Base-by-base conservation (phyloP, 2,329 filamentous ascomycete species). In the Colletotrichum acutatum region DNA sequence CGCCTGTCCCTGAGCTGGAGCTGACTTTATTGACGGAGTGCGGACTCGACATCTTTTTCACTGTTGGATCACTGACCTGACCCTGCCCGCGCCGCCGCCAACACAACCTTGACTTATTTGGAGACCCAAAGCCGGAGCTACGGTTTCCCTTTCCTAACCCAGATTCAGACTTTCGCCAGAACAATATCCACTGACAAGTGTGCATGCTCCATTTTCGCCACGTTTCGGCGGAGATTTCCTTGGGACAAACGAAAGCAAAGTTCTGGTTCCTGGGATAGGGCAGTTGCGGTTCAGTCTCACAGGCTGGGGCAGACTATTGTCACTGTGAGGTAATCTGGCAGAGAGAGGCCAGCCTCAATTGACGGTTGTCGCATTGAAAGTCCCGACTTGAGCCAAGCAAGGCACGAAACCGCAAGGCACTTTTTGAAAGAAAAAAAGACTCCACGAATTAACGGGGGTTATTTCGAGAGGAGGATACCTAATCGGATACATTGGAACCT, bases 181-280 rank as follows among this genome's bases (percentile, higher is more conserved):
- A 57, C 46, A 60, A 30, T 72, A 70, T 26, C 70, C 66, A 56
- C 60, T 28, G 32, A 46, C n/a, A 19, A 37, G 53, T 42, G n/a
- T 49, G 30, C 57, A 26, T n/a, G 66, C 58, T 30, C 58, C 66
- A 28, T 69, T 70, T 42, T 70, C 46, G 56, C 66, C 66, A 54
- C 66, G 42, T 59, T 24, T 14, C 42, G 58, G 5, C 52, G 30
- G 54, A 46, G 28, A 34, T 65, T 56, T 22, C 59, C 53, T 56
- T 46, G 32, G 66, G 16, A 49, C 53, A 62, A 11, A 62, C 57
- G 58, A 52, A 57, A 57, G 60, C 60, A 60, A 49, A 49, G 8
- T 52, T 60, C 56, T 57, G 66, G 66, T 61, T 72, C 61, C 66
- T 22, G 66, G 70, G 28, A 72, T 46, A n/a, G 28, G 26, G 22